Conservation (phyloP, 495 filamentous ascomycete genomes). For the Aspergillus homomorphus region DNA sequence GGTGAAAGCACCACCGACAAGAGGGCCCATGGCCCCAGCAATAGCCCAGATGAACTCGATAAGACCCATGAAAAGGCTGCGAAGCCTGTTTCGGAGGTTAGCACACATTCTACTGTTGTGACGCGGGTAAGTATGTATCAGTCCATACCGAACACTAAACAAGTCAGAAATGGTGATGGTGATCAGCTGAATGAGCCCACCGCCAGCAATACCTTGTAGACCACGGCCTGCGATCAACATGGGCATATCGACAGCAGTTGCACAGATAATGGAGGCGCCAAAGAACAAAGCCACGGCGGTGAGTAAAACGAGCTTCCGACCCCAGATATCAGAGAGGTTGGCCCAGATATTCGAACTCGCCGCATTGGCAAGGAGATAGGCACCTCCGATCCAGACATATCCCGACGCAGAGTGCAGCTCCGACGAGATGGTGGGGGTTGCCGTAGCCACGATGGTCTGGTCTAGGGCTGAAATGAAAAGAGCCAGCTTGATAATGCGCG, state of each 20-base stretch:
- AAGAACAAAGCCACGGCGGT: slow-evolving; percentile 45
- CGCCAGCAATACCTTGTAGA: slow-evolving; percentile 54
- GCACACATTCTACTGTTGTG: background rate
- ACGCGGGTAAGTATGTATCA: background rate
- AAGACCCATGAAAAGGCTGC: slow-evolving; percentile 53
- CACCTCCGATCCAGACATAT: slow-evolving; percentile 65
- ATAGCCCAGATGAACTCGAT: slow-evolving; percentile 57
- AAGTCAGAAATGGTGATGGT: slow-evolving; percentile 56
- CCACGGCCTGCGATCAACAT: slow-evolving; percentile 55
- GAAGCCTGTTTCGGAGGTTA: slow-evolving; percentile 29
- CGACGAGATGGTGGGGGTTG: slow-evolving; percentile 55
- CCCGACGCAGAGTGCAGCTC: slow-evolving; percentile 58
- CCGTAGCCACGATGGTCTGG: slow-evolving; percentile 60
- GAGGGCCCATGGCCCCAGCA: slow-evolving; percentile 58
- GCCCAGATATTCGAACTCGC: slow-evolving; percentile 55
- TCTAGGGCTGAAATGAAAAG: slow-evolving; percentile 62
- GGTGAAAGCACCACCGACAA: slow-evolving; percentile 67
- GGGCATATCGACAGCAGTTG: slow-evolving; percentile 45
- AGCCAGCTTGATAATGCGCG: slow-evolving; percentile 29
- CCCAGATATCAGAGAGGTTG: slow-evolving; percentile 60
- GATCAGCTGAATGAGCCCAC: slow-evolving; percentile 51
- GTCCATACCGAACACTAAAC: slow-evolving; percentile 52
- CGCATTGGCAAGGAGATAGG: slow-evolving; percentile 57
- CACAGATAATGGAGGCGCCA: slow-evolving; percentile 46
- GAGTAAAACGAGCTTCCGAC: slow-evolving; percentile 53